Evolutionary conservation across 441 rosid species (phyloP).

Genomic region (Gossypium laxum): DNA sequence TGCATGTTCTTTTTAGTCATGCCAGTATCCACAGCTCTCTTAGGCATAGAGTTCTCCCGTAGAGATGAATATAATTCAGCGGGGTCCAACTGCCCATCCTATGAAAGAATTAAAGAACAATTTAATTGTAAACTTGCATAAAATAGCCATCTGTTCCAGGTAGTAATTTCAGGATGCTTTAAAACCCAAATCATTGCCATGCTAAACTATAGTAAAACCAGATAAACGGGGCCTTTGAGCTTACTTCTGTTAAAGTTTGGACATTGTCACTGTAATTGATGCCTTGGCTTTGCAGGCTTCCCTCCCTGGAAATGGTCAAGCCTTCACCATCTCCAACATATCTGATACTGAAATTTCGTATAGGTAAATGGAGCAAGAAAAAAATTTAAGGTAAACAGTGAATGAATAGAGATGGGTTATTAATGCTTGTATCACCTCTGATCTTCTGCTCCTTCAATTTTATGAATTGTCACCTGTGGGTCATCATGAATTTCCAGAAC

Average conservation of each 20-base stretch:
- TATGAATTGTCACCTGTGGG: conserved; percentile 69
- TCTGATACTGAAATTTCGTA: conserved; percentile 32
- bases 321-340: conserved; percentile 41
- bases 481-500: conserved; percentile 5
- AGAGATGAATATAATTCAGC: conserved; percentile 19
- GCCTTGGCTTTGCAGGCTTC: conserved; percentile 39
- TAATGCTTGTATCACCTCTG: conserved; percentile 37
- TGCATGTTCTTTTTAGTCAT: conserved; percentile 30
- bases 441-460: conserved; percentile 46
- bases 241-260: conserved; percentile 44
- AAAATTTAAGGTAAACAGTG: neutral
- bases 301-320: conserved; percentile 30
- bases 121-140: conserved; percentile 13
- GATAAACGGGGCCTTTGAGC: conserved; percentile 13
- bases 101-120: conserved; percentile 16
- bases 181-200: neutral
- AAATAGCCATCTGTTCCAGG: neutral
- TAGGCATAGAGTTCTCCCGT: conserved; percentile 47
- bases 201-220: neutral
- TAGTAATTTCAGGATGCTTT: neutral
- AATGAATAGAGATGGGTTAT: neutral
- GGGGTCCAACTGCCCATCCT: conserved; percentile 32
- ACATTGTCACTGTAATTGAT: conserved; percentile 32
- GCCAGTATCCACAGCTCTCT: conserved; percentile 20
- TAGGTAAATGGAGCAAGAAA: conserved; percentile 2